Evolutionary conservation across 495 filamentous ascomycete species (phyloP).

Genomic region (Aspergillus haitiensis): DNA sequence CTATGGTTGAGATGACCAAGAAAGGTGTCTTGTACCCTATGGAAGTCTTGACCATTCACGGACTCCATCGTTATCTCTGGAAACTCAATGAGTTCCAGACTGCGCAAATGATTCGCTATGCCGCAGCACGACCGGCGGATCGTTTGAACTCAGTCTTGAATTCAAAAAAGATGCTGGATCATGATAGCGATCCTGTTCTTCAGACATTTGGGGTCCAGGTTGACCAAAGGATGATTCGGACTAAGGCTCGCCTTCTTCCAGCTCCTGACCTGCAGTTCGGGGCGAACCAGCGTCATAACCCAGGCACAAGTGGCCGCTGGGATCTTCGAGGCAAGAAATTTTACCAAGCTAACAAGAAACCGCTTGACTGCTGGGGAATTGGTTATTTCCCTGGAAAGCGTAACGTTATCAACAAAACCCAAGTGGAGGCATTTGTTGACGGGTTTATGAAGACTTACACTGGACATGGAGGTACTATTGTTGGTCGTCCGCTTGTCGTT

Average conservation of each 20-base stretch:
- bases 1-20: conserved; percentile 69
- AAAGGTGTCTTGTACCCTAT: conserved; percentile 70
- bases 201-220: conserved; percentile 68
- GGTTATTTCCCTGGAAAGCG: conserved; percentile 50
- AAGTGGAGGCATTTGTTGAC: conserved; percentile 56
- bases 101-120: conserved; percentile 82
- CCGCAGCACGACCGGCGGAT: conserved; percentile 61
- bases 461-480: conserved; percentile 69
- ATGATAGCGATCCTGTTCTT: conserved; percentile 66
- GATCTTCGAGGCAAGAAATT: conserved; percentile 81
- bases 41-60: conserved; percentile 64
- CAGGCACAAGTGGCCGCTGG: conserved; percentile 71
- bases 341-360: conserved; percentile 52
- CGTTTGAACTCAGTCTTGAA: conserved; percentile 62
- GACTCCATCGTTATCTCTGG: conserved; percentile 73
- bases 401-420: conserved; percentile 38
- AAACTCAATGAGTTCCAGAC: conserved; percentile 73
- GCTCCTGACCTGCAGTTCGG: conserved; percentile 69
- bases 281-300: conserved; percentile 49
- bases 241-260: conserved; percentile 69
- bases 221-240: conserved; percentile 57
- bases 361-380: conserved; percentile 72
- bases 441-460: conserved; percentile 62
- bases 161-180: conserved; percentile 67
- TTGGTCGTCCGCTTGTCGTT: conserved; percentile 30